Evolutionary conservation across 2,329 filamentous ascomycete genomes (phyloP).

Genomic region (Curvularia eragrostidis): DNA sequence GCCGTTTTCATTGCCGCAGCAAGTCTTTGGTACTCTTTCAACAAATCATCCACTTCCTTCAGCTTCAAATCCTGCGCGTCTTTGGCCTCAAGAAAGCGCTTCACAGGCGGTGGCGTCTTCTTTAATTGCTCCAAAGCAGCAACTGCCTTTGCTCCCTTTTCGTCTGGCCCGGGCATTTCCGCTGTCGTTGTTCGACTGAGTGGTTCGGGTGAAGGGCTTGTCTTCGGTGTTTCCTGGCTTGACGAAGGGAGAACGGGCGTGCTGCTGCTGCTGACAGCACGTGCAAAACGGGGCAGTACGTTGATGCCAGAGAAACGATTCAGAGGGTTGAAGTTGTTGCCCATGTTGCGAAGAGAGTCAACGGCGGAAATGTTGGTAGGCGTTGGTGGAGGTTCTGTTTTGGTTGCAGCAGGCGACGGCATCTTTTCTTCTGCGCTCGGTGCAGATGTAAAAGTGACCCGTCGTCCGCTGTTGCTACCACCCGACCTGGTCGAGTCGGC

Average conservation of each 20-base stretch:
- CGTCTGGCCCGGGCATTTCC: slow-evolving; percentile 33
- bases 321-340: slow-evolving; percentile 82
- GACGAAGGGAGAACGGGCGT: slow-evolving; percentile 53
- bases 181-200: slow-evolving; percentile 26
- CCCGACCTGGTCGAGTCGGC: slow-evolving; percentile 74
- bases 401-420: slow-evolving; percentile 26
- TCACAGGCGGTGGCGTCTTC: slow-evolving; percentile 56
- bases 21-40: slow-evolving; percentile 54
- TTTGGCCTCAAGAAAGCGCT: slow-evolving; percentile 56
- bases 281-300: slow-evolving; percentile 77
- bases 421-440: slow-evolving; percentile 34
- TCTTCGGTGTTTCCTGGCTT: slow-evolving; percentile 42
- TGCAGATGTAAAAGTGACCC: slow-evolving; percentile 56
- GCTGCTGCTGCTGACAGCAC: slow-evolving; percentile 54
- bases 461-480: slow-evolving; percentile 66
- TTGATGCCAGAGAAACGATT: slow-evolving; percentile 77
- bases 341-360: slow-evolving; percentile 81
- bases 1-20: slow-evolving; percentile 54
- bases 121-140: slow-evolving; percentile 54
- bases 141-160: slow-evolving; percentile 50
- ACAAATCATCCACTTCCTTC: slow-evolving; percentile 57
- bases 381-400: slow-evolving; percentile 38
- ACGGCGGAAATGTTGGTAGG: slow-evolving; percentile 65
- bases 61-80: slow-evolving; percentile 55
- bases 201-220: slow-evolving; percentile 30